These are phyloP conservation scores for Lolium multiflorum DNA, from an alignment of 176 grass and related monocot species.

Conservation along the genomic window DNA sequence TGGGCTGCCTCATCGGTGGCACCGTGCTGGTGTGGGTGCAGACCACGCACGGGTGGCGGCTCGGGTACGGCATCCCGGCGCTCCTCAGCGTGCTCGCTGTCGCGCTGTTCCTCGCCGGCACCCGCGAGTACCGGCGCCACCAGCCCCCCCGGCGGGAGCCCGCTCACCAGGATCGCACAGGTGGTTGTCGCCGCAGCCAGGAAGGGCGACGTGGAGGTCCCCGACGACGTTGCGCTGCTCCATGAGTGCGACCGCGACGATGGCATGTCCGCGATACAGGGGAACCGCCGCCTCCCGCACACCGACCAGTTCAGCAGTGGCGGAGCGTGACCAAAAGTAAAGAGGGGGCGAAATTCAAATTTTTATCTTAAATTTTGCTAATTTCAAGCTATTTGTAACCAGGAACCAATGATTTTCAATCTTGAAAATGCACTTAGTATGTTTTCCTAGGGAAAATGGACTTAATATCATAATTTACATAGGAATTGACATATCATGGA, in stretches of 20 bases:
- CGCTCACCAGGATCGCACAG: neutral
- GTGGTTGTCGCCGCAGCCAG: neutral
- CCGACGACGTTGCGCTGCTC: neutral
- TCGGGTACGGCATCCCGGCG: neutral
- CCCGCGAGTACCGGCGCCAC: neutral
- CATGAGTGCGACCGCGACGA: constrained; percentile 46
- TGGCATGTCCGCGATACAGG: constrained; percentile 59
- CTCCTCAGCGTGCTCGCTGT: neutral
- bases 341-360: too few relatives aligned
- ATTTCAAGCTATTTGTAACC: too few relatives aligned
- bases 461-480: too few relatives aligned
- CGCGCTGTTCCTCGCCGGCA: neutral
- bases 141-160: neutral
- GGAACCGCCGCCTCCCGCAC: constrained; percentile 62
- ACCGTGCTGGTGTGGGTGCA: constrained; percentile 70
- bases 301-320: constrained; percentile 58
- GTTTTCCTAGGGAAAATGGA: too few relatives aligned
- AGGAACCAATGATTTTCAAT: too few relatives aligned
- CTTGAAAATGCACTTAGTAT: too few relatives aligned
- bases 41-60: constrained; percentile 33
- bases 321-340: too few relatives aligned
- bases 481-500: too few relatives aligned
- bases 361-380: too few relatives aligned
- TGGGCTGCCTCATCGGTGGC: constrained; percentile 47
- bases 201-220: neutral